phyloP scores from a whole-genome alignment of 208 protist species.

The Balamuthia mandrillaris region DNA sequence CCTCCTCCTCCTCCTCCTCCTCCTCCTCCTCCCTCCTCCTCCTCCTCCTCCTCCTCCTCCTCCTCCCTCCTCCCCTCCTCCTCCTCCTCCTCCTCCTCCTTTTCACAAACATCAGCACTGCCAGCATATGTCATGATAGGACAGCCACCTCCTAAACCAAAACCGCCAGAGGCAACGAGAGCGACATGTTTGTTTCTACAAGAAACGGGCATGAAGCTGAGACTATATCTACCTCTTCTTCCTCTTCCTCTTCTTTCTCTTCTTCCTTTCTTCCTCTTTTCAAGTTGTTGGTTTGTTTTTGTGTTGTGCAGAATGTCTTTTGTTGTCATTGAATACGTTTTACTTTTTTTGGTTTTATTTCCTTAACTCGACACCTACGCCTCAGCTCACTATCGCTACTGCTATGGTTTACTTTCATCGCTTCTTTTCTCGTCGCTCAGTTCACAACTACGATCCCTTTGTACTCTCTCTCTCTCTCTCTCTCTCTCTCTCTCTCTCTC shows the following conservation, averaged over 20 bases:
- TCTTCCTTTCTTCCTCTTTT: background rate
- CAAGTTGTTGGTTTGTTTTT: background rate
- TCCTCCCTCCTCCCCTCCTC: background rate
- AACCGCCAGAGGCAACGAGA: background rate
- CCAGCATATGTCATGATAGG: background rate
- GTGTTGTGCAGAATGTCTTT: background rate
- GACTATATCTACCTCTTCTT: background rate
- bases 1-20: no score
- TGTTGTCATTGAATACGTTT: background rate
- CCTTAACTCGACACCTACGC: background rate
- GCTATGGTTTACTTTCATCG: constrained; percentile 76
- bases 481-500: background rate
- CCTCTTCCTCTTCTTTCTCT: background rate
- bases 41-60: no score
- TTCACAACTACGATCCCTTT: constrained; percentile 63
- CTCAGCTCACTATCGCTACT: constrained; percentile 77
- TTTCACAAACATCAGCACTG: background rate
- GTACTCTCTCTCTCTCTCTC: constrained; percentile 38
- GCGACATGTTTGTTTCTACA: constrained; percentile 21
- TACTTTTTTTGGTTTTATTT: background rate
- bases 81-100: background rate
- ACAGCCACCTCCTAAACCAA: background rate
- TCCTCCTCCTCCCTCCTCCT: no score
- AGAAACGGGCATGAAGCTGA: constrained; percentile 20
- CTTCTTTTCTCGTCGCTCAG: constrained; percentile 70